Evolutionary conservation across 495 filamentous ascomycete species (phyloP).

Genomic region (Jackrogersella multiformis): DNA sequence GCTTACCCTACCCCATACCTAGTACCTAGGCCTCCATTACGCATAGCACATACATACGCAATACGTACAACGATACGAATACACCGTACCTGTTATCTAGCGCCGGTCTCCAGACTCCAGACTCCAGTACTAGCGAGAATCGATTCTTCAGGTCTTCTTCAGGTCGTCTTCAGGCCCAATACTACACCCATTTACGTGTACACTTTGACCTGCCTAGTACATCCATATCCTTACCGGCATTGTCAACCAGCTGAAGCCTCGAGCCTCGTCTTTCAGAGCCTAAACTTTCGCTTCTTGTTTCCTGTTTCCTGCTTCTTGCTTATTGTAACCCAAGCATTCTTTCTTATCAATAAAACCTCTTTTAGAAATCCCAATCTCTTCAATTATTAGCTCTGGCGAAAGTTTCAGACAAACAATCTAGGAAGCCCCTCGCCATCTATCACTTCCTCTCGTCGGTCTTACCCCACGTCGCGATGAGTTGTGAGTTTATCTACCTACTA

Average conservation of each 20-base stretch:
- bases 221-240: background rate
- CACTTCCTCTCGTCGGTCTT: slow-evolving; percentile 20
- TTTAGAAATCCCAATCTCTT: background rate
- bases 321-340: background rate
- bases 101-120: background rate
- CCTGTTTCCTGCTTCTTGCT: too few relatives aligned
- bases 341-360: background rate
- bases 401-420: slow-evolving; percentile 4
- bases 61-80: slow-evolving; percentile 9
- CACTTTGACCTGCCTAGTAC: background rate
- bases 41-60: background rate
- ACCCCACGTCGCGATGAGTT: slow-evolving; percentile 49
- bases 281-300: background rate
- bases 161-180: background rate
- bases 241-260: slow-evolving; percentile 12
- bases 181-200: background rate
- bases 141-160: slow-evolving; percentile 13
- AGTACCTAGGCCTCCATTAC: too few relatives aligned
- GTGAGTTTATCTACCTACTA: slow-evolving; percentile 40
- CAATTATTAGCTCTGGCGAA: slow-evolving; percentile 7
- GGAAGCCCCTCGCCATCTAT: slow-evolving; percentile 21
- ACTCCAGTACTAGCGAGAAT: too few relatives aligned
- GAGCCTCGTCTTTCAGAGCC: background rate
- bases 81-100: slow-evolving; percentile 2
- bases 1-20: slow-evolving; percentile 16